phyloP scores from a whole-genome alignment of 1,139 yeast genomes.

The Candida frijolesensis region DNA sequence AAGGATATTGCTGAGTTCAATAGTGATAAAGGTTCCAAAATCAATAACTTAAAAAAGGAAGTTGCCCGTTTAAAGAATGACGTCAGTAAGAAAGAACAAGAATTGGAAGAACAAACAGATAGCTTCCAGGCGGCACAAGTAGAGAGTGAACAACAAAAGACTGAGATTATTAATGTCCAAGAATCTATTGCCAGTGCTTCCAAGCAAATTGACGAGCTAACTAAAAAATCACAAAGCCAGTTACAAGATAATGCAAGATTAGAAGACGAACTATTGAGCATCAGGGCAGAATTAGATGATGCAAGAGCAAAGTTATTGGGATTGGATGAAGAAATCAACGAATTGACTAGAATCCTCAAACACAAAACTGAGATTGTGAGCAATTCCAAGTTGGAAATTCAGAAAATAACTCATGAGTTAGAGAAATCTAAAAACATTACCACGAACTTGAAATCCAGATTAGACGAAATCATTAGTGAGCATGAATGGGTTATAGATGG shows the following conservation, averaged over 20 bases:
- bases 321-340: conserved; percentile 76
- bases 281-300: conserved; percentile 51
- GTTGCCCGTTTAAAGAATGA: conserved; percentile 40
- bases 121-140: conserved; percentile 66
- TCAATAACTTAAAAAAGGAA: conserved; percentile 66
- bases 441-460: conserved; percentile 38
- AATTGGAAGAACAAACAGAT: conserved; percentile 50
- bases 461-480: conserved; percentile 54
- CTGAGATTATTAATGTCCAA: conserved; percentile 53
- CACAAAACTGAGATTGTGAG: conserved; percentile 53
- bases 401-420: conserved; percentile 64
- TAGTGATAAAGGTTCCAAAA: conserved; percentile 76
- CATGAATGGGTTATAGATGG: conserved; percentile 77
- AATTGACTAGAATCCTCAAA: conserved; percentile 55
- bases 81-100: conserved; percentile 42
- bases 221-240: conserved; percentile 29
- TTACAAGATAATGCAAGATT: conserved; percentile 30
- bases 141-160: conserved; percentile 67
- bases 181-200: conserved; percentile 43
- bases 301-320: conserved; percentile 69
- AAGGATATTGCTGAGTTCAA: conserved; percentile 83
- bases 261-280: conserved; percentile 31
- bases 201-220: conserved; percentile 40
- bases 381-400: conserved; percentile 56
- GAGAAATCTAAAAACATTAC: conserved; percentile 56